Evolutionary conservation across 306 rosid species (phyloP).

Genomic region (Vigna hirtella): DNA sequence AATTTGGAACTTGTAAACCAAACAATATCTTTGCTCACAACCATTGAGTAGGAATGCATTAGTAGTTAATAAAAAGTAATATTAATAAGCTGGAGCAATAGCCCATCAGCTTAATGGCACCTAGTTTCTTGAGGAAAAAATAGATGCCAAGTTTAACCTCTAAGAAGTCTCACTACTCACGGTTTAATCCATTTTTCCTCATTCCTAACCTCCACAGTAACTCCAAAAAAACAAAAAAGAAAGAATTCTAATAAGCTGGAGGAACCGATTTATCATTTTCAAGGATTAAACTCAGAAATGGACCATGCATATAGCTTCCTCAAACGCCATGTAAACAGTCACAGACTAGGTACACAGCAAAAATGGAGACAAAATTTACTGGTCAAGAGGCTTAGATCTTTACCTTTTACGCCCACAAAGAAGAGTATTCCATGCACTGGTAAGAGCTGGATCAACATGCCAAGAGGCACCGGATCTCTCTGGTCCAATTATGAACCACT

Average conservation of each 20-base stretch:
- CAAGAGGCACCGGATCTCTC: conserved; percentile 99
- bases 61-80: background rate
- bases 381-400: conserved; percentile 31
- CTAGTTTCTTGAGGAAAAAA: conserved; percentile 26
- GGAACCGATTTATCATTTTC: conserved; percentile 20
- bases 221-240: conserved; percentile 9
- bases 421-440: conserved; percentile 99
- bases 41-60: background rate
- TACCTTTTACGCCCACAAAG: conserved; percentile 93
- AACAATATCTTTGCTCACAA: conserved; percentile 18
- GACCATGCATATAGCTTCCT: conserved; percentile 34
- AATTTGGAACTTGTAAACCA: conserved; percentile 35
- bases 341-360: conserved; percentile 15
- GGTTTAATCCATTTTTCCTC: conserved; percentile 24
- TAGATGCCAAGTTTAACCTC: conserved; percentile 15
- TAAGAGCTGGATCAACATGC: conserved; percentile 99
- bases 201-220: conserved; percentile 22
- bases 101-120: conserved; percentile 20
- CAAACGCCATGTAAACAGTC: conserved; percentile 5
- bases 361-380: conserved; percentile 25
- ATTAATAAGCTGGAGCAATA: conserved; percentile 13
- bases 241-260: conserved; percentile 23
- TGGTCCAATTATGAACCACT: conserved; percentile 98
- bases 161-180: background rate
- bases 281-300: conserved; percentile 37